Evolutionary conservation across 768 basidiomycete species (phyloP), one percentile per base, ranked within the genome.

Genomic region (Arthromyces matolae): DNA sequence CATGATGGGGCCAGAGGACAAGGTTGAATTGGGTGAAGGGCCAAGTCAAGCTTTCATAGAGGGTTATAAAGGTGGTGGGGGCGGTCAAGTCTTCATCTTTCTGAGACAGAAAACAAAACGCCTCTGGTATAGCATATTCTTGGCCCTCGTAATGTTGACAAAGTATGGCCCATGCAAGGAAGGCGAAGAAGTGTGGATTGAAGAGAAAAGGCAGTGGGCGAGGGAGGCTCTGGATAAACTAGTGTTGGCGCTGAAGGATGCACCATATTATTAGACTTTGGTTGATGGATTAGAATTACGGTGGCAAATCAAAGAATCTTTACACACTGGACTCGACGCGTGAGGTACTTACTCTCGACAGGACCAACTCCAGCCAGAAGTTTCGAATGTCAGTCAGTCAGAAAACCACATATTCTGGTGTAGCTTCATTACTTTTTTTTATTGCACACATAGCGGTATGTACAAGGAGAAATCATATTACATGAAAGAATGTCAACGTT

Each of bases 21-120:
- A 25, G 7, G 33, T 47, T 16, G 45, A 32, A 19, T 28, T 33
- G 10, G 53, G 71, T 0, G 67, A 69, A 1, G 71, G 69, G 10
- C 77, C 78, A 14, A 75, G 67, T 33, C 52, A 53, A 23, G 82
- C 80, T 4, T 62, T 88, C 16, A 62, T 72, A 40, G 81, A 86
- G 61, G 86, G 82, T 1, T 89, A 89, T 57, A 62, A 63, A 33
- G 65, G 46, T 2, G 70, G 69, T n/a, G 75, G 77, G 5, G 80
- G 79, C 1, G 71, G 65, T 1, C 67, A 66, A 3, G 59, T 81
- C 35, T 69, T 84, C 3, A 59, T 78, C 19, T 83, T 89, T 50
- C 66, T 75, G 10, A 72, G 86, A 40, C 87, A 89, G 64, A 77
- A 72, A 60, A 90, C 86, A 40, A 90, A 90, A 64, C 67, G 86